These are phyloP conservation scores for Kwoniella dendrophila DNA, from an alignment of 768 basidiomycete species.

Conservation along the genomic window DNA sequence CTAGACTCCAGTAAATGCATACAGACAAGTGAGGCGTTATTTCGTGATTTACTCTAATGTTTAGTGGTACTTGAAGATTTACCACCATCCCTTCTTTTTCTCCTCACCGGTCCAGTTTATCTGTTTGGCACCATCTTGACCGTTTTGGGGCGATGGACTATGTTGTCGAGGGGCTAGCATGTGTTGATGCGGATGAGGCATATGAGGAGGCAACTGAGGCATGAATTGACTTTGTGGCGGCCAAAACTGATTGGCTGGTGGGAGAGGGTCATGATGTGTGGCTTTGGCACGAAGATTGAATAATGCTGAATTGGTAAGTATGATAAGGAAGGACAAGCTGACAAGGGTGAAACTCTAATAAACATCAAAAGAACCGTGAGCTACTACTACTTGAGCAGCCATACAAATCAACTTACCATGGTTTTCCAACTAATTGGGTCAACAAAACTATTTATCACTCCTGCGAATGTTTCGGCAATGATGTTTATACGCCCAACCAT, in stretches of 20 bases:
- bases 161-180: constrained; percentile 3
- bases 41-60: too few species aligned
- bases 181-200: constrained; percentile 20
- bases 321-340: constrained; percentile 52
- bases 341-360: constrained; percentile 54
- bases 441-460: constrained; percentile 93
- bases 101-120: constrained; percentile 32
- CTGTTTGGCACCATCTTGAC: constrained; percentile 7
- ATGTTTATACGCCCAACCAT: constrained; percentile 85
- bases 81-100: constrained; percentile 37
- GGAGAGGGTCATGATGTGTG: constrained; percentile 8
- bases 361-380: not conserved
- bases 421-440: constrained; percentile 98
- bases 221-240: constrained; percentile 23
- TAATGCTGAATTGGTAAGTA: constrained; percentile 54
- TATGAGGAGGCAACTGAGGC: constrained; percentile 25
- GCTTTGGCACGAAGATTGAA: constrained; percentile 46
- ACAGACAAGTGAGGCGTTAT: constrained; percentile 19
- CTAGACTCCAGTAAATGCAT: constrained; percentile 18
- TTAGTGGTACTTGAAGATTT: not conserved
- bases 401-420: constrained; percentile 63
- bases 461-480: constrained; percentile 91
- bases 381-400: not conserved
- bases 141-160: not conserved
- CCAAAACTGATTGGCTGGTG: constrained; percentile 13